Conservation (phyloP, 495 filamentous ascomycete species). For the Letharia lupina region DNA sequence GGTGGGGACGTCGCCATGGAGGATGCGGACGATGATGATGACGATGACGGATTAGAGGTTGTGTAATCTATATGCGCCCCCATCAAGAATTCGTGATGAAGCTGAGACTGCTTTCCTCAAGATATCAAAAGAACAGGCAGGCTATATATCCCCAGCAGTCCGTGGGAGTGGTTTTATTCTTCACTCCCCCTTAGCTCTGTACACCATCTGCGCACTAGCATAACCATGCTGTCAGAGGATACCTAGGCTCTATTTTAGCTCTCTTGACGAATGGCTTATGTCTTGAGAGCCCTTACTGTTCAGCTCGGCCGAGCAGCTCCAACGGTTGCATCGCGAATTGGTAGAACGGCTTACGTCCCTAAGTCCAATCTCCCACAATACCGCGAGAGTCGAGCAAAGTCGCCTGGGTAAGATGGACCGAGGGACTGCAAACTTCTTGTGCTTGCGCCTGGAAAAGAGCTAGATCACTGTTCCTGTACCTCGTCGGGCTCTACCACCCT, state of each 20-base stretch:
- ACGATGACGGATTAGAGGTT: conserved; percentile 51
- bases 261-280: neutral
- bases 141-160: neutral
- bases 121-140: neutral
- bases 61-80: conserved; percentile 29
- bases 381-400: neutral
- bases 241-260: neutral
- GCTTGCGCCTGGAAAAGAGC: neutral
- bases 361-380: neutral
- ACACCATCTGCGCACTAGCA: neutral
- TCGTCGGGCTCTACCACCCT: neutral
- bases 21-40: conserved; percentile 33
- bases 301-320: neutral
- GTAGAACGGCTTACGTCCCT: neutral
- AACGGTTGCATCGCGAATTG: neutral
- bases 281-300: neutral
- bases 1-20: conserved; percentile 40
- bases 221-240: neutral
- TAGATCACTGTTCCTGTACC: neutral
- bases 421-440: neutral
- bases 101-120: neutral
- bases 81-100: neutral
- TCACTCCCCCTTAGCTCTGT: neutral
- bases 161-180: neutral
- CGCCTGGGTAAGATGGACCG: neutral